Percentiles rank a stretch among this genome's conserved stretches.
phyloP scores from a whole-genome alignment of 2,329 filamentous ascomycete genomes.

The Fusarium sp. region DNA sequence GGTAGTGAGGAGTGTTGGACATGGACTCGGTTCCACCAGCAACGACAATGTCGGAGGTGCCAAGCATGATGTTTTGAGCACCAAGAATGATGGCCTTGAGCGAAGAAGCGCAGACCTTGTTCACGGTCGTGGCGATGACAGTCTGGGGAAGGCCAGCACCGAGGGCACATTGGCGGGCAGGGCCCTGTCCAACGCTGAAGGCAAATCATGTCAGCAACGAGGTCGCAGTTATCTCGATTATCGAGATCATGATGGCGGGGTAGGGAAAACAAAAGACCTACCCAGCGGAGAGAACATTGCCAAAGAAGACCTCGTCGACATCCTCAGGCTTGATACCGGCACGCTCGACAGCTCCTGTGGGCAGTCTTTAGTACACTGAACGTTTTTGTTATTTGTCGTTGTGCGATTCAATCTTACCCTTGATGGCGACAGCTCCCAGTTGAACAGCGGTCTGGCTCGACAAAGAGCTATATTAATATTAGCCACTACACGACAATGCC shows the following conservation, averaged over 20 bases:
- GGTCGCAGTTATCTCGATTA: neutral
- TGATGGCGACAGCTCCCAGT: conserved; percentile 91
- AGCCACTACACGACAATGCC: conserved; percentile 17
- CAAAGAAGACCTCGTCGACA: conserved; percentile 97
- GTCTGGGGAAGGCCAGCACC: conserved; percentile 84
- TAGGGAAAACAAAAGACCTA: conserved; percentile 57
- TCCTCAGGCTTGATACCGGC: conserved; percentile 89
- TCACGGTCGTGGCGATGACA: conserved; percentile 90
- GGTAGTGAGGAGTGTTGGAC: conserved; percentile 97
- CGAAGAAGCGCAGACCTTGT: conserved; percentile 98
- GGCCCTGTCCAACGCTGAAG: conserved; percentile 89
- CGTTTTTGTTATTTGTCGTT: neutral
- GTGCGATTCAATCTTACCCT: conserved; percentile 69
- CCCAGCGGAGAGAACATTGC: conserved; percentile 98
- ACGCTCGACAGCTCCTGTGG: conserved; percentile 81
- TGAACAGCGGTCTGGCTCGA: conserved; percentile 88
- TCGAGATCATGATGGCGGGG: conserved; percentile 18
- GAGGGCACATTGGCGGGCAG: conserved; percentile 93
- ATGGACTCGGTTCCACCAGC: conserved; percentile 98
- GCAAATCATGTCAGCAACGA: conserved; percentile 27
- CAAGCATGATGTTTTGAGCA: conserved; percentile 97
- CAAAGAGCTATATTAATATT: conserved; percentile 73
- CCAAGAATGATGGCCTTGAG: conserved; percentile 95
- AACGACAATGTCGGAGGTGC: conserved; percentile 91
- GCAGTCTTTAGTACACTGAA: neutral